These are phyloP conservation scores for Neospora caninum DNA, from an alignment of 169 alveolate genomes.

Conservation along the genomic window DNA sequence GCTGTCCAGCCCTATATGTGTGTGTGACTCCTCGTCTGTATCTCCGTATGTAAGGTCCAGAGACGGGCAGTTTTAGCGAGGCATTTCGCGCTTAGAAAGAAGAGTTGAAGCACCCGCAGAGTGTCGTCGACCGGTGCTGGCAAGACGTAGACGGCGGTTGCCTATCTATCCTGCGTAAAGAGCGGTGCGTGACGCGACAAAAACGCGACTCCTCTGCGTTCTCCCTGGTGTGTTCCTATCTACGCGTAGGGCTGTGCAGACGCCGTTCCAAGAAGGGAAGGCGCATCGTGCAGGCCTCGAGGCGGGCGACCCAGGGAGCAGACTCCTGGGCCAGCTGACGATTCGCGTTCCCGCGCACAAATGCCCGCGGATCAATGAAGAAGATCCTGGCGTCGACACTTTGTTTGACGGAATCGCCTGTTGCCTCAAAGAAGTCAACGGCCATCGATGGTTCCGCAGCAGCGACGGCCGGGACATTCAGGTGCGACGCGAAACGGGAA, in stretches of 20 bases:
- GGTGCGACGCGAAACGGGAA: constrained; percentile 37
- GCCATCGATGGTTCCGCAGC: constrained; percentile 70
- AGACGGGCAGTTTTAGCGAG: too few species aligned
- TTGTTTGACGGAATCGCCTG: constrained; percentile 70
- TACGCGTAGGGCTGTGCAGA: background rate
- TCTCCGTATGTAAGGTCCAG: too few species aligned
- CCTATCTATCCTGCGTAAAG: too few species aligned
- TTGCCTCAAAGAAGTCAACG: constrained; percentile 63
- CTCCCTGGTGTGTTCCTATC: too few species aligned
- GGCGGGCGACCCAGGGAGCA: background rate
- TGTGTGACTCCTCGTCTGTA: too few species aligned
- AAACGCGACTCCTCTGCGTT: too few species aligned
- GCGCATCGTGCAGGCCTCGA: background rate
- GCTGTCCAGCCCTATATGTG: too few species aligned
- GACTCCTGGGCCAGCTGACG: constrained; percentile 31
- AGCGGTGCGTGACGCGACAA: too few species aligned
- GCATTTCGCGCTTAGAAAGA: too few species aligned
- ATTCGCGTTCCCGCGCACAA: constrained; percentile 47
- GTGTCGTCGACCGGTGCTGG: too few species aligned
- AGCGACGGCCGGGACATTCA: constrained; percentile 68
- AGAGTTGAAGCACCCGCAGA: too few species aligned
- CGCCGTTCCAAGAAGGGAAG: background rate
- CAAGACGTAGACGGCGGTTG: too few species aligned
- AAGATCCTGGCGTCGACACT: constrained; percentile 59
- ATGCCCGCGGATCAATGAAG: constrained; percentile 40